Percentiles rank a stretch among this genome's conserved stretches.
These are phyloP conservation scores for Herpetomonas samuelpessoai DNA, from an alignment of 208 protist species.

Conservation along the genomic window DNA sequence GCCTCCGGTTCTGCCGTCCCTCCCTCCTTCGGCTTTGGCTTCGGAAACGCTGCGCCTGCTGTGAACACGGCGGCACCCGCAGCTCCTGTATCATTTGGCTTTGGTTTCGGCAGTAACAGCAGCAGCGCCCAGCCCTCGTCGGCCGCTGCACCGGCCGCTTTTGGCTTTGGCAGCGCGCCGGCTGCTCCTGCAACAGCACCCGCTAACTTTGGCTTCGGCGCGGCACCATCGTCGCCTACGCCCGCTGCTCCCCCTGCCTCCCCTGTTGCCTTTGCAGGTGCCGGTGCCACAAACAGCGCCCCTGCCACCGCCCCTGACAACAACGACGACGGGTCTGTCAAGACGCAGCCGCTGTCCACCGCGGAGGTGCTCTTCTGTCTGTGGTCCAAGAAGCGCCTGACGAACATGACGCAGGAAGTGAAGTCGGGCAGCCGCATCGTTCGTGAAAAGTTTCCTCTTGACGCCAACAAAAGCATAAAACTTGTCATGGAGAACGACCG, in stretches of 20 bases:
- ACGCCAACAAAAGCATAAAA: slow-evolving; percentile 38
- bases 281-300: slow-evolving; percentile 2
- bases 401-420: slow-evolving; percentile 59
- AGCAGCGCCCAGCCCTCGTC: too few relatives aligned
- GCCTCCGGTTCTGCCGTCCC: slow-evolving; percentile 9
- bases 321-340: slow-evolving; percentile 7
- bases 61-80: not conserved
- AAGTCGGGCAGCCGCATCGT: slow-evolving; percentile 83
- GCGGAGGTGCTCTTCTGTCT: slow-evolving; percentile 74
- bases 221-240: slow-evolving; percentile 1
- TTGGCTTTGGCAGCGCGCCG: slow-evolving; percentile 31
- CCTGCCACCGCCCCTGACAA: slow-evolving; percentile 3
- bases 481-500: slow-evolving; percentile 88
- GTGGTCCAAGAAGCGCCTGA: slow-evolving; percentile 64
- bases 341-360: slow-evolving; percentile 46
- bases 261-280: slow-evolving; percentile 26
- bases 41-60: slow-evolving; percentile 9
- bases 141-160: not conserved
- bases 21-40: slow-evolving; percentile 31
- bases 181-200: slow-evolving; percentile 5
- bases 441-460: slow-evolving; percentile 53
- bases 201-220: slow-evolving; percentile 31
- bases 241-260: slow-evolving; percentile 5
- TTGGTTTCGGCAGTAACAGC: slow-evolving; percentile 20
- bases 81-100: slow-evolving; percentile 21